Percentiles rank a stretch among this genome's conserved stretches.
Conservation (phyloP, 2,329 filamentous ascomycete genomes). For the Allantophomopsis cytisporea region DNA sequence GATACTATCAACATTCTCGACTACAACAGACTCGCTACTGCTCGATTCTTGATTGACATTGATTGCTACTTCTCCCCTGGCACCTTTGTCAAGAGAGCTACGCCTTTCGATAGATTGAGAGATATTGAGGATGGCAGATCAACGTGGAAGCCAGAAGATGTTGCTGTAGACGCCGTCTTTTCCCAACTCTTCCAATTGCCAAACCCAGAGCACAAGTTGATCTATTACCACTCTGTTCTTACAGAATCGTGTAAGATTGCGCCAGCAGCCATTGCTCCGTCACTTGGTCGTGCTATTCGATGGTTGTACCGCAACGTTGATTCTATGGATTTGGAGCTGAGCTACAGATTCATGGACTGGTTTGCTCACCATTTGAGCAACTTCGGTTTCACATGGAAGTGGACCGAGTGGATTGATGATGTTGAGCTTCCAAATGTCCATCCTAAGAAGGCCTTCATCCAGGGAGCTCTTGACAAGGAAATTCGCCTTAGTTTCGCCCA, state of each 20-base stretch:
- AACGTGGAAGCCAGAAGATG: constrained; percentile 96
- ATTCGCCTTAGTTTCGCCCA: constrained; percentile 93
- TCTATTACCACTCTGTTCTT: constrained; percentile 92
- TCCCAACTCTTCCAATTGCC: constrained; percentile 88
- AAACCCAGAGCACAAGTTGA: constrained; percentile 76
- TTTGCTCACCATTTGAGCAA: constrained; percentile 97
- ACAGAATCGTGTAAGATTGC: constrained; percentile 95
- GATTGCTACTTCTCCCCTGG: constrained; percentile 87
- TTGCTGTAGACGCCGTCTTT: constrained; percentile 94
- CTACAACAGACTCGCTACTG: constrained; percentile 79
- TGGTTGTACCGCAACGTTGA: constrained; percentile 77
- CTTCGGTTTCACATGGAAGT: constrained; percentile 99
- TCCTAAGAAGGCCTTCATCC: constrained; percentile 87
- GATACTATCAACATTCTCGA: constrained; percentile 92
- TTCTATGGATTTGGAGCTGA: constrained; percentile 75
- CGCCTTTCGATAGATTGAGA: constrained; percentile 78
- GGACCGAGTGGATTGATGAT: constrained; percentile 92
- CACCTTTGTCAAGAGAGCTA: constrained; percentile 89
- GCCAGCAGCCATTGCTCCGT: constrained; percentile 90
- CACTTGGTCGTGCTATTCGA: constrained; percentile 81
- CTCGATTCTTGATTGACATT: constrained; percentile 82
- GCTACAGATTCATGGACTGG: constrained; percentile 88
- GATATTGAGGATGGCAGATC: constrained; percentile 50
- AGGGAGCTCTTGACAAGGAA: constrained; percentile 86
- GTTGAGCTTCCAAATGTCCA: constrained; percentile 63